Evolutionary conservation across 495 filamentous ascomycete species (phyloP).

Genomic region (Copromyces sp.): DNA sequence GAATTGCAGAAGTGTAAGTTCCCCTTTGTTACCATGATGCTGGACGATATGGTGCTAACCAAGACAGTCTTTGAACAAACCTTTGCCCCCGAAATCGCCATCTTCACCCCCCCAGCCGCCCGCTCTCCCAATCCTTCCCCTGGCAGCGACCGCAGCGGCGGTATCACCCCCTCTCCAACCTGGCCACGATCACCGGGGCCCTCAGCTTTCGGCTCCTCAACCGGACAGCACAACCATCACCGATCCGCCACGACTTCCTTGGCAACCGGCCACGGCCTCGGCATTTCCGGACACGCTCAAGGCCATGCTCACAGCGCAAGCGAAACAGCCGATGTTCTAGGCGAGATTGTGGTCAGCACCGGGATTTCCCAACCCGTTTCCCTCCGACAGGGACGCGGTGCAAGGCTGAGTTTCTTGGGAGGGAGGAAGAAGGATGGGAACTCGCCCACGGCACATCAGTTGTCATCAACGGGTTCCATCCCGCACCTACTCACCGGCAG

Average conservation of each 20-base stretch:
- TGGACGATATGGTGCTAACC: neutral
- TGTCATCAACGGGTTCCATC: slow-evolving; percentile 19
- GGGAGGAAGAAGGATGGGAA: slow-evolving; percentile 30
- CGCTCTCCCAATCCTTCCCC: slow-evolving; percentile 14
- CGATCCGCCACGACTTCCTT: slow-evolving; percentile 12
- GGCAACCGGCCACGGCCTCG: slow-evolving; percentile 15
- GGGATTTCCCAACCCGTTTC: slow-evolving; percentile 29
- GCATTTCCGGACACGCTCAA: neutral
- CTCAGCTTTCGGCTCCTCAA: slow-evolving; percentile 9
- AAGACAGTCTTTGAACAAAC: slow-evolving; percentile 47
- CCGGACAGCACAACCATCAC: slow-evolving; percentile 14
- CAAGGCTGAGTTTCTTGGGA: slow-evolving; percentile 39
- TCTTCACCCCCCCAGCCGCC: slow-evolving; percentile 35
- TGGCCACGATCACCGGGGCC: slow-evolving; percentile 31
- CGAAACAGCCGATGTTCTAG: neutral
- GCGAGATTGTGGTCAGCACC: slow-evolving; percentile 6
- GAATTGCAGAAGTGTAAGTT: slow-evolving; percentile 44
- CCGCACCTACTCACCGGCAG: slow-evolving; percentile 13
- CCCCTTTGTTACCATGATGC: slow-evolving; percentile 14
- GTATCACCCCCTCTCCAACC: slow-evolving; percentile 26
- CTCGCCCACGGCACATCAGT: slow-evolving; percentile 4
- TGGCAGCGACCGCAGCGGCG: neutral
- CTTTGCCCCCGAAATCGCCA: slow-evolving; percentile 51
- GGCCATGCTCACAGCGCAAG: neutral
- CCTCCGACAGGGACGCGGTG: slow-evolving; percentile 32